These are phyloP conservation scores for Talaromyces sp. DNA, from an alignment of 2,329 filamentous ascomycete species.

Conservation along the genomic window DNA sequence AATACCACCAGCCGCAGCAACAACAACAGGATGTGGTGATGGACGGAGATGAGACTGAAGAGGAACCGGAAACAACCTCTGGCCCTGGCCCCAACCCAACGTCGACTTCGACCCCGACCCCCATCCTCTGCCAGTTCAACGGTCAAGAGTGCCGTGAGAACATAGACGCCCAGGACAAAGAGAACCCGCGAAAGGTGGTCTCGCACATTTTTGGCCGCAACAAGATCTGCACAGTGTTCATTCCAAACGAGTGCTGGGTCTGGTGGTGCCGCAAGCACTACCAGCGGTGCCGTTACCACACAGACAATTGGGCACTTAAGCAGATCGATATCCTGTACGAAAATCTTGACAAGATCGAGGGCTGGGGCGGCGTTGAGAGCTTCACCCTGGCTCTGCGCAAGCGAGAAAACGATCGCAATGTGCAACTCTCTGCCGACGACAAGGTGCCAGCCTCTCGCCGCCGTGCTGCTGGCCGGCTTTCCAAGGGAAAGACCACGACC, in stretches of 20 bases:
- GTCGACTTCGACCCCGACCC: background rate
- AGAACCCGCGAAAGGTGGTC: constrained; percentile 60
- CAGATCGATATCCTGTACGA: constrained; percentile 61
- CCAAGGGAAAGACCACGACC: background rate
- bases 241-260: constrained; percentile 67
- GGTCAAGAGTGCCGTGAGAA: background rate
- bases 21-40: background rate
- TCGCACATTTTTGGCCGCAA: constrained; percentile 80
- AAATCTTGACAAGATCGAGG: constrained; percentile 58
- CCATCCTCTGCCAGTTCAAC: background rate
- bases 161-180: background rate
- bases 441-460: constrained; percentile 1
- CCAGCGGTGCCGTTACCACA: constrained; percentile 68
- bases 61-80: background rate
- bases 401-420: constrained; percentile 42
- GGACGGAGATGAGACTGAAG: background rate
- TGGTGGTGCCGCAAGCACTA: constrained; percentile 79
- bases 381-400: constrained; percentile 62
- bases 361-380: constrained; percentile 55
- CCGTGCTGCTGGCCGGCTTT: background rate
- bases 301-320: constrained; percentile 49
- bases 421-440: background rate
- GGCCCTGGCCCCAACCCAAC: background rate
- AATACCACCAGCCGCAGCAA: background rate
- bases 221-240: constrained; percentile 67